Evolutionary conservation across 192 early-diverging fungal species (phyloP).

Genomic region (Podila epigama): DNA sequence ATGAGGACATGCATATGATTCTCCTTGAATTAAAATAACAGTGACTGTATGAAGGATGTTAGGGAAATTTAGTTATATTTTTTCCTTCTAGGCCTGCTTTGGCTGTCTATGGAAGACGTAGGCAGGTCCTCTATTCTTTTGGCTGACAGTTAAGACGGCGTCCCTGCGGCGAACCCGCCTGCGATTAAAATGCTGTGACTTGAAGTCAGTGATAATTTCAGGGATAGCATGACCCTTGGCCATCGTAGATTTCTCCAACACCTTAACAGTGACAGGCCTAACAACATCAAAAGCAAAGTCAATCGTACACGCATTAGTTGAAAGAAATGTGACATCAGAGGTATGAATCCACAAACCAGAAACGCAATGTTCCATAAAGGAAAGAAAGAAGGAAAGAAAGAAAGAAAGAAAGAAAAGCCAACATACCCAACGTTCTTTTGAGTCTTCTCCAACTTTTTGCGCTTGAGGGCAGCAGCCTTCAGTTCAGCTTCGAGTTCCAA

Average conservation of each 20-base stretch:
- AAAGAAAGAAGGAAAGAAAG: not conserved
- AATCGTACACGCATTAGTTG: not conserved
- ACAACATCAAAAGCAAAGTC: not conserved
- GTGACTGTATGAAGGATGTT: too few species aligned
- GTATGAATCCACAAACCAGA: not conserved
- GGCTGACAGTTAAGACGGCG: constrained; percentile 19
- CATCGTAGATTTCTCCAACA: constrained; percentile 22
- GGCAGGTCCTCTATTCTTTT: constrained; percentile 20
- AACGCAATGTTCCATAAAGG: not conserved
- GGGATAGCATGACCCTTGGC: constrained; percentile 41
- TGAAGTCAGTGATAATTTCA: constrained; percentile 37
- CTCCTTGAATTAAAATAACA: too few species aligned
- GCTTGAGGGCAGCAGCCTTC: constrained; percentile 26
- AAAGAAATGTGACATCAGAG: not conserved
- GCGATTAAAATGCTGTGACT: constrained; percentile 36
- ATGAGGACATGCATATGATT: too few species aligned
- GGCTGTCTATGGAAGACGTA: constrained; percentile 20
- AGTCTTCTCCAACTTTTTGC: constrained; percentile 36
- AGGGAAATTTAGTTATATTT: too few species aligned
- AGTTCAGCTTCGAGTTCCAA: constrained; percentile 39
- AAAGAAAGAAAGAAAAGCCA: not conserved
- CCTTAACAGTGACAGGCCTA: constrained; percentile 48
- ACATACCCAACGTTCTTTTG: constrained; percentile 47
- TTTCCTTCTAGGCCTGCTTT: constrained; percentile 24
- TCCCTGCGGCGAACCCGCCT: constrained; percentile 36